Base-by-base conservation (phyloP, 2,329 filamentous ascomycete species). In the Sclerotinia glacialis region DNA sequence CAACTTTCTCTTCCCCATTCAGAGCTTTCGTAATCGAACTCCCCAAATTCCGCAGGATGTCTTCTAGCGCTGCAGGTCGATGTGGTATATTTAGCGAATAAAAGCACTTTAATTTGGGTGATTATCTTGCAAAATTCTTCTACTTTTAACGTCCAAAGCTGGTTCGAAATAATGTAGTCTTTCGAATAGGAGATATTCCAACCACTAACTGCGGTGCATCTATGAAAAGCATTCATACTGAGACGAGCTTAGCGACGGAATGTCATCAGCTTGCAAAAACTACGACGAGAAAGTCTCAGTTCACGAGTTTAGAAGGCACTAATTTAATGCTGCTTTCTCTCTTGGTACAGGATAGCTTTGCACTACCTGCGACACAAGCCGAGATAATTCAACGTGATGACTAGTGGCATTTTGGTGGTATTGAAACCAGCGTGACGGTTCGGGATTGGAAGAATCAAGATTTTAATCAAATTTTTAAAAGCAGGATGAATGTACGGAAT, bases 401-500 rank as follows among this genome's bases (percentile, higher is more conserved):
- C 18, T 18, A 11, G 28, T 53, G 7, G 28, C 18, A 31, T 21
- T 53, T 11, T 53, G 28, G 18, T 6, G 16, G n/a, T 34, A n/a
- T 37, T 11, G 5, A 2, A 54, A 54, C 31, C 31, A 54, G 31
- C 31, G 31, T 23, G 21, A 54, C 31, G 16, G 31, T 23, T 37
- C 52, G 12, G 31, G 11, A 8, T 54, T 54, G 21, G 7, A 7
- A 3, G 9, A 14, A n/a, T 12, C 5, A 9, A 0, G 1, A 5
- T n/a, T 0, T 2, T n/a, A n/a, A n/a, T n/a, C n/a, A n/a, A n/a
- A n/a, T n/a, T n/a, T 9, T 79, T 82, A 64, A 70, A 79, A 8
- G 80, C 79, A 66, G 78, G 81, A 46, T 80, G 83, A 78, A 84
- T 71, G 85, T 86, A 75, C 71, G 79, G 68, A 28, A n/a, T 46